Conservation (phyloP, 2,329 filamentous ascomycete species). For the Colletotrichum trifolii region DNA sequence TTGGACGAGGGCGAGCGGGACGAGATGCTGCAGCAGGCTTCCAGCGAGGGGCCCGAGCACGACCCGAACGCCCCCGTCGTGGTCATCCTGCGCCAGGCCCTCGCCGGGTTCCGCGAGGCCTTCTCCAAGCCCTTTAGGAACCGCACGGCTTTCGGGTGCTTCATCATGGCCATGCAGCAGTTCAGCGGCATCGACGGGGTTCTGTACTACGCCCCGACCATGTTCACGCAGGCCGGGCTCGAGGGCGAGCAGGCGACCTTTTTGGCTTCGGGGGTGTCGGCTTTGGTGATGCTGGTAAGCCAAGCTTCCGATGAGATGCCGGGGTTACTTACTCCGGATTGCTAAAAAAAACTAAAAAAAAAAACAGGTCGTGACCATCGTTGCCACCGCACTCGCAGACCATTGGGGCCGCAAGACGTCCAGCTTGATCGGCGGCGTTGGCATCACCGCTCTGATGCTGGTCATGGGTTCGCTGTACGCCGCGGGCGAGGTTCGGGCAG, state of each 20-base stretch:
- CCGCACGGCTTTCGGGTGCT: slow-evolving; percentile 63
- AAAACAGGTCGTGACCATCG: slow-evolving; percentile 55
- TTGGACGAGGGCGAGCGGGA: slow-evolving; percentile 57
- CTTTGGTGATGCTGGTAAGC: slow-evolving; percentile 61
- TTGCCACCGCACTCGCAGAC: slow-evolving; percentile 65
- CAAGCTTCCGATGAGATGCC: no score
- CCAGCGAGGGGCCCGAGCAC: slow-evolving; percentile 37
- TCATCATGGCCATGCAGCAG: slow-evolving; percentile 69
- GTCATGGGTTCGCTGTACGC: slow-evolving; percentile 65
- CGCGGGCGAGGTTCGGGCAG: slow-evolving; percentile 49
- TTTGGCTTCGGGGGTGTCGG: slow-evolving; percentile 69
- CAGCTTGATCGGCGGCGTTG: slow-evolving; percentile 62
- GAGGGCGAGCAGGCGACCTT: slow-evolving; percentile 62
- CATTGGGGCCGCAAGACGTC: slow-evolving; percentile 65
- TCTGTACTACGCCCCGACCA: slow-evolving; percentile 69
- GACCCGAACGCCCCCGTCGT: slow-evolving; percentile 43
- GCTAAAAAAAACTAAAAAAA: no score
- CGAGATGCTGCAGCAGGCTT: slow-evolving; percentile 44
- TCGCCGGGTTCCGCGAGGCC: slow-evolving; percentile 43
- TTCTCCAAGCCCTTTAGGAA: slow-evolving; percentile 48
- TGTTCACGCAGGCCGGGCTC: slow-evolving; percentile 70
- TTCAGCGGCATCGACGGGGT: slow-evolving; percentile 71
- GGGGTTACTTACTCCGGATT: no score
- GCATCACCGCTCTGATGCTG: slow-evolving; percentile 62
- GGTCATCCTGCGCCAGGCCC: slow-evolving; percentile 43